phyloP scores from a whole-genome alignment of 805 yeast genomes.

The Barnettozyma siamensis region DNA sequence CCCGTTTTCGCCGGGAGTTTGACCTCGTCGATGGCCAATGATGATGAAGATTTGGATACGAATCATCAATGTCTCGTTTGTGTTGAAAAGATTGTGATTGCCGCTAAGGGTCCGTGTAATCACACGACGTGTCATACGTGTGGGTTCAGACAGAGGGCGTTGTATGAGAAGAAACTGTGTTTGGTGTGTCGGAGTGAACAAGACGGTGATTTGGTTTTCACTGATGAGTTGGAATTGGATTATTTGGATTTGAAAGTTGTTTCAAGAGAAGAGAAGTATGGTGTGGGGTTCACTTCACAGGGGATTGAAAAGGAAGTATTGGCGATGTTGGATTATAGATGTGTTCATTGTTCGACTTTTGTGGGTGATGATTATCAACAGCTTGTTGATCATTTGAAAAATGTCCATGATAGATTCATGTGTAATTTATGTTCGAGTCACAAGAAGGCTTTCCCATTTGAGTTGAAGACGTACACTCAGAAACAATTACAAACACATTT shows the following conservation, averaged over 20 bases:
- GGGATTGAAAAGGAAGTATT: conserved; percentile 44
- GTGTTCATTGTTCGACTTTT: conserved; percentile 33
- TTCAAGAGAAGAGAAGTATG: conserved; percentile 40
- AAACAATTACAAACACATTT: conserved; percentile 67
- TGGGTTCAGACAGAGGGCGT: conserved; percentile 73
- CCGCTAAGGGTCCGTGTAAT: conserved; percentile 75
- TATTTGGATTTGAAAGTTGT: conserved; percentile 33
- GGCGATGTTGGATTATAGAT: conserved; percentile 45
- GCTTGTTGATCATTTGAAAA: conserved; percentile 58
- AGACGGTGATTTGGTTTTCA: conserved; percentile 49
- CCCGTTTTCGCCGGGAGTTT: conserved; percentile 6
- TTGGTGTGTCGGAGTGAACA: conserved; percentile 81
- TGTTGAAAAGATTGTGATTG: conserved; percentile 60
- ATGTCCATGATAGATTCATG: conserved; percentile 54
- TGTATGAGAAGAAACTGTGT: conserved; percentile 70
- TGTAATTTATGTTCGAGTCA: conserved; percentile 77
- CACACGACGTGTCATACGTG: conserved; percentile 83
- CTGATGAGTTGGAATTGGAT: conserved; percentile 37
- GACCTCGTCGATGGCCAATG: neutral
- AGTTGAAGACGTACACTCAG: conserved; percentile 54
- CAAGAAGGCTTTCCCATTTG: conserved; percentile 72
- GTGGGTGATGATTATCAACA: conserved; percentile 40
- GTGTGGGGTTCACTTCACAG: conserved; percentile 54
- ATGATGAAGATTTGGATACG: conserved; percentile 27
- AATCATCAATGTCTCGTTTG: conserved; percentile 70